phyloP scores from a whole-genome alignment of 176 grass and related monocot genomes.

The Areca catechu region DNA sequence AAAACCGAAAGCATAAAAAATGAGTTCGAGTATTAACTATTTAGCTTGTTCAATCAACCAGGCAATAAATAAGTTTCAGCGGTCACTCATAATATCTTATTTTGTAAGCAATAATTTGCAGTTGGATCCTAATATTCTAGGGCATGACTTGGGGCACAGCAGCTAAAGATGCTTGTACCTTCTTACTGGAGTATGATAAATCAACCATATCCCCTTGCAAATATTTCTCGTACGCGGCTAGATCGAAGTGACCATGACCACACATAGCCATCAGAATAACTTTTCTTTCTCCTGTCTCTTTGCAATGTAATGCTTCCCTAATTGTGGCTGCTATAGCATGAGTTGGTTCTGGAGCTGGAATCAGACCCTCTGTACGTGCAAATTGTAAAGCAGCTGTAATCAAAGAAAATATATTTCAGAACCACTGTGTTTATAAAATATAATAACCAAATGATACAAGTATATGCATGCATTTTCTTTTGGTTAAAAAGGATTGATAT shows the following conservation, averaged over 20 bases:
- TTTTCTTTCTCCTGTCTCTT: conserved; percentile 76
- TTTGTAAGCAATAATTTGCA: too few species aligned
- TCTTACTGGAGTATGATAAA: conserved; percentile 38
- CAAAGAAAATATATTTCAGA: not conserved
- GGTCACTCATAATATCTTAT: too few species aligned
- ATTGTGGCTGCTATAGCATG: conserved; percentile 90
- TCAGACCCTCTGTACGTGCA: conserved; percentile 84
- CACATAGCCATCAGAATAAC: conserved; percentile 96
- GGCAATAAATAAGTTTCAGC: too few species aligned
- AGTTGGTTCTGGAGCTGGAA: conserved; percentile 88
- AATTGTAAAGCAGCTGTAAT: conserved; percentile 74
- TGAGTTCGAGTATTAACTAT: too few species aligned
- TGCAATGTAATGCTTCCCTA: conserved; percentile 79
- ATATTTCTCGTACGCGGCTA: conserved; percentile 68
- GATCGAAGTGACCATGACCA: conserved; percentile 94
- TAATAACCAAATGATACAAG: too few species aligned
- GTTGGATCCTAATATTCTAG: not conserved
- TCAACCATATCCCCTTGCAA: conserved; percentile 78
- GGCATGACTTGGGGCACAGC: conserved; percentile 37
- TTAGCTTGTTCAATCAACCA: too few species aligned
- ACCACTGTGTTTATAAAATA: not conserved
- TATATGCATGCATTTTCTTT: too few species aligned
- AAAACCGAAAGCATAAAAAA: too few species aligned
- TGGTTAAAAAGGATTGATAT: too few species aligned
- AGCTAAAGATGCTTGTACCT: conserved; percentile 53